Evolutionary conservation across 2,329 filamentous ascomycete genomes (phyloP), one percentile per base, ranked within the genome.

Genomic region (Emergomyces orientalis): DNA sequence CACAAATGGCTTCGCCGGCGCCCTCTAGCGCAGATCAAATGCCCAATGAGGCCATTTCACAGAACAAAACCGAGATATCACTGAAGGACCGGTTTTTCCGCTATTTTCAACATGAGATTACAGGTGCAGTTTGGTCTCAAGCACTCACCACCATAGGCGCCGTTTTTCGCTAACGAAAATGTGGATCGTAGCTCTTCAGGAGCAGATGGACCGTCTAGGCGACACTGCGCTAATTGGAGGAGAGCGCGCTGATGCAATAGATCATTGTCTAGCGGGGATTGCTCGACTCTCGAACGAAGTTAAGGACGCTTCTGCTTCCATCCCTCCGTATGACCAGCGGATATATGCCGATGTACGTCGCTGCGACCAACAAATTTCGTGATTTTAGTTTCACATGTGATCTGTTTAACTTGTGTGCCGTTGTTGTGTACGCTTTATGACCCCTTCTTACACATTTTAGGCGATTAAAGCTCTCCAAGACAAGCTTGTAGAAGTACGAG

Each of bases 251-350:
- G 88, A 93, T 73, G 90, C 90, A 60, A 86, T 89, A 56, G 91
- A 96, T 68, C 84, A 89, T 70, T 88, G 91, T 67, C 82, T 96
- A 17, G 86, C 88, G 19, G 85, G 86, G 65, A 94, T 97, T 69
- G 87, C 89, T 37, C 84, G 86, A 63, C 82, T 97, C 19, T 91
- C 91, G 1, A 88, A 88, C 66, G 88, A 94, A 69, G 89, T 97
- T 47, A 88, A 90, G 67, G 91, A 97, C 76, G 89, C 90, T 0
- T 85, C 88, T 1, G 86, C 87, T 62, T 91, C 88, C 68, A 85
- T 96, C 19, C 91, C 94, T 2, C 86, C 91, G 8, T 95, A 97
- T 72, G 94, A 97, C 71, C 90, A 94, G 74, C 86, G 90, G 68
- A 88, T 88, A 30, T 97, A 96, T 72, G 84, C 87, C 52, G 86